Evolutionary conservation across 345 rosid genomes (phyloP).

Genomic region (Heritiera fomes): DNA sequence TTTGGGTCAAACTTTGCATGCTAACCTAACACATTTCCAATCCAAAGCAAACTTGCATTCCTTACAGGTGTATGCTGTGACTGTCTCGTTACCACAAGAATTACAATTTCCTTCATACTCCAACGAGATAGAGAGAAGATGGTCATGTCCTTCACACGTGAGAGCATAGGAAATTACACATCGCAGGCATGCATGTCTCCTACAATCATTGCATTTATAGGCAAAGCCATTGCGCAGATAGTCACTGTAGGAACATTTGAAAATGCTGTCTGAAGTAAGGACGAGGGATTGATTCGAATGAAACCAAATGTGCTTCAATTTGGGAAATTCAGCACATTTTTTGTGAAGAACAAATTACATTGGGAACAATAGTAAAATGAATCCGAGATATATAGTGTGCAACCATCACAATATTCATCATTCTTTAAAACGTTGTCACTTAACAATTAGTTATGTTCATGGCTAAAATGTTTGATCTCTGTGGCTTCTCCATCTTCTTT

Average conservation of each 20-base stretch:
- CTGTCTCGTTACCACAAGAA: background rate
- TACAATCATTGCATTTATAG: background rate
- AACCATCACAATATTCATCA: background rate
- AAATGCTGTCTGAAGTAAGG: background rate
- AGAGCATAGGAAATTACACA: background rate
- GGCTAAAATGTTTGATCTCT: slow-evolving; percentile 26
- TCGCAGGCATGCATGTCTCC: too few relatives aligned
- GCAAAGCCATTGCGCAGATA: accelerated
- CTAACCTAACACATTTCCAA: background rate
- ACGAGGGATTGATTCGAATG: too few relatives aligned
- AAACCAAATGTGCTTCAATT: too few relatives aligned
- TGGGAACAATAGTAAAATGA: slow-evolving; percentile 5
- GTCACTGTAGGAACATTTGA: background rate
- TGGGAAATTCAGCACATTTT: background rate
- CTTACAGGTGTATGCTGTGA: background rate
- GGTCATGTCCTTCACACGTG: background rate
- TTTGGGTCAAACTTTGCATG: background rate
- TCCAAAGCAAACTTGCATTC: background rate
- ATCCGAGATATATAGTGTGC: background rate
- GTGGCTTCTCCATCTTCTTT: background rate
- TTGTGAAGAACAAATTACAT: slow-evolving; percentile 17
- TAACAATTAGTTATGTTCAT: background rate
- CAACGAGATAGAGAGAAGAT: background rate
- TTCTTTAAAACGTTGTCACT: background rate
- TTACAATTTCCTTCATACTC: background rate